These are phyloP conservation scores for Cryphonectria nitschkei DNA, from an alignment of 2,329 filamentous ascomycete species.

Conservation along the genomic window DNA sequence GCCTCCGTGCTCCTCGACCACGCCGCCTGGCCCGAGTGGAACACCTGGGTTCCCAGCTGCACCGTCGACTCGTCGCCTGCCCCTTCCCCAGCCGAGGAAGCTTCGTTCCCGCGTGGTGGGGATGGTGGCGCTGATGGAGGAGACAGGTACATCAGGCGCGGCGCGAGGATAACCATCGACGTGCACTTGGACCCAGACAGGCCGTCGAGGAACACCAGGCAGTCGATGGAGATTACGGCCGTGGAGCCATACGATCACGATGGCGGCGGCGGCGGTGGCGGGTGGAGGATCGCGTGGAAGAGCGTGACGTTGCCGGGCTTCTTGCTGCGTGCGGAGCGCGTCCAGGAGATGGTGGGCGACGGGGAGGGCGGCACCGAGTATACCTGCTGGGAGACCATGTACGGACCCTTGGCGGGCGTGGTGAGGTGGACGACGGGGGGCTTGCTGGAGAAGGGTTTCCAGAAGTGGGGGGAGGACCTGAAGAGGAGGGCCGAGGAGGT, in stretches of 20 bases:
- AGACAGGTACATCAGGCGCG: constrained; percentile 35
- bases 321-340: constrained; percentile 44
- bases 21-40: constrained; percentile 41
- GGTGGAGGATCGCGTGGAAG: constrained; percentile 47
- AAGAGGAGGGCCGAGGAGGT: constrained; percentile 39
- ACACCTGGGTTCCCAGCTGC: constrained; percentile 39
- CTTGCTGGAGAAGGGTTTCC: constrained; percentile 41
- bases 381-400: constrained; percentile 51
- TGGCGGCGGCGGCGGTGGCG: constrained; percentile 32
- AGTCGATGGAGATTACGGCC: constrained; percentile 36
- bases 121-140: background rate
- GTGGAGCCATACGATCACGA: constrained; percentile 41
- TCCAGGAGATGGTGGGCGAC: constrained; percentile 47
- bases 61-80: constrained; percentile 34
- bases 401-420: constrained; percentile 42
- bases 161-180: constrained; percentile 40
- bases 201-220: constrained; percentile 23
- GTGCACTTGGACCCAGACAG: constrained; percentile 38
- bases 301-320: constrained; percentile 37
- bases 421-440: constrained; percentile 40
- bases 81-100: constrained; percentile 23
- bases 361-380: constrained; percentile 43
- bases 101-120: background rate
- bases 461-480: constrained; percentile 45
- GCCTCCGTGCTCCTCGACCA: constrained; percentile 42